Base-by-base conservation (phyloP, 2,329 filamentous ascomycete species). In the Trichophyton mentagrophytes region DNA sequence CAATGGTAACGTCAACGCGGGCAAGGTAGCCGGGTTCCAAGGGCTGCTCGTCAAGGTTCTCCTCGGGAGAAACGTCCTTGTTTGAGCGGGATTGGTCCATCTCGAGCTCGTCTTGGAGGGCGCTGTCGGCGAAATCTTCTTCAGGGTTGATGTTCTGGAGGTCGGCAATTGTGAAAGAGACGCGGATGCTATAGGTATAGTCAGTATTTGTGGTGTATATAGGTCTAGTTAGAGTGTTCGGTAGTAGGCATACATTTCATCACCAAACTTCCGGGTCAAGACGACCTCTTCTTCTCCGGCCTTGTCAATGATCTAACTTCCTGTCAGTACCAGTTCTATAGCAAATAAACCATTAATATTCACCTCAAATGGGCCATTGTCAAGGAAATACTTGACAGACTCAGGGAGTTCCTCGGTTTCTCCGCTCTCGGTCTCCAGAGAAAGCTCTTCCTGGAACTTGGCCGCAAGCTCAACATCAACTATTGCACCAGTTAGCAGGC, bases 271-370 rank as follows among this genome's bases (percentile, higher is more conserved):
- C 70, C 91, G 87, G 63, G 85, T 87, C 66, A 99, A 81, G 69
- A 87, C 81, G 67, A 99, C 88, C 67, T 96, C 90, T 78, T 97
- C 89, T 74, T 90, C 83, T 64, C 93, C 93, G 30, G 86, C 80
- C 36, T 81, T 84, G 75, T 99, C 93, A 69, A 89, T 80, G 64
- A 86, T 73, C 77, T 82, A 62, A 49, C 7, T 3, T 1, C 7
- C 9, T 46, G 61, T 22, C 65, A 59, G 60, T 44, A 17, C 15
- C 11, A 44, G 17, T n/a, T 11, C 17, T 53, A 33, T 11, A 8
- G 56, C 25, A 20, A 22, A 3, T 25, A 11, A 7, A 20, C 30
- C 13, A 36, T 22, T 15, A n/a, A 15, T 3, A 57, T 69, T 60
- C 72, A 93, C 81, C 80, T 92, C 81, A 75, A 90, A 99, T 46